Evolutionary conservation across 257 asterid species (phyloP).

Genomic region (Eustoma russellianum): DNA sequence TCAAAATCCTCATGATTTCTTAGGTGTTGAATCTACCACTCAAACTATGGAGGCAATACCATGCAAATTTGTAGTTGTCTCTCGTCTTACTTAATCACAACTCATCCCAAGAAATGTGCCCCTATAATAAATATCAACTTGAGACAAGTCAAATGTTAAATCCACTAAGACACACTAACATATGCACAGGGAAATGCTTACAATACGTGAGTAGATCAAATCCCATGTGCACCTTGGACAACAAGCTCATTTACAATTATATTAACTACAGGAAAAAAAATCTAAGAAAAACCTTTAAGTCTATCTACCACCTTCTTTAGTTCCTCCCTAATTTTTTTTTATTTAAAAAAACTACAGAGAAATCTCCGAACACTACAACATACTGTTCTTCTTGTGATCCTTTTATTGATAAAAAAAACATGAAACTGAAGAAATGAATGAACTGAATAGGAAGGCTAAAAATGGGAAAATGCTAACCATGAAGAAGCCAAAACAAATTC

Average conservation of each 20-base stretch:
- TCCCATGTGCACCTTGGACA: constrained; percentile 11
- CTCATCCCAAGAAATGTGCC: not conserved
- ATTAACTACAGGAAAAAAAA: not conserved
- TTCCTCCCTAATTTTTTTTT: too few relatives aligned
- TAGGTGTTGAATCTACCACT: too few relatives aligned
- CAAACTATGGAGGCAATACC: too few relatives aligned
- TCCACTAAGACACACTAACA: not conserved
- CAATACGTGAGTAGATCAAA: not conserved
- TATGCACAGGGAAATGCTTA: not conserved
- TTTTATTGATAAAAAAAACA: not conserved
- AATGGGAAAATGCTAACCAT: constrained; percentile 38
- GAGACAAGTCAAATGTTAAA: constrained; percentile 1
- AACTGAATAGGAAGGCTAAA: not conserved
- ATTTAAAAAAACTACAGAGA: too few relatives aligned
- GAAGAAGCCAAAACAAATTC: constrained; percentile 85
- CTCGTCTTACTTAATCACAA: too few relatives aligned
- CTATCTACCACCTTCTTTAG: too few relatives aligned
- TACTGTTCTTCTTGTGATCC: not conserved
- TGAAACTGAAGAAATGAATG: not conserved
- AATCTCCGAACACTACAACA: too few relatives aligned
- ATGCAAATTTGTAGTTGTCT: too few relatives aligned
- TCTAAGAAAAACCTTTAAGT: too few relatives aligned
- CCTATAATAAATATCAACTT: not conserved
- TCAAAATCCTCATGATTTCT: not conserved
- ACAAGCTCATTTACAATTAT: not conserved